These are phyloP conservation scores for Primulina huaijiensis DNA, from an alignment of 257 asterid genomes.

Conservation along the genomic window DNA sequence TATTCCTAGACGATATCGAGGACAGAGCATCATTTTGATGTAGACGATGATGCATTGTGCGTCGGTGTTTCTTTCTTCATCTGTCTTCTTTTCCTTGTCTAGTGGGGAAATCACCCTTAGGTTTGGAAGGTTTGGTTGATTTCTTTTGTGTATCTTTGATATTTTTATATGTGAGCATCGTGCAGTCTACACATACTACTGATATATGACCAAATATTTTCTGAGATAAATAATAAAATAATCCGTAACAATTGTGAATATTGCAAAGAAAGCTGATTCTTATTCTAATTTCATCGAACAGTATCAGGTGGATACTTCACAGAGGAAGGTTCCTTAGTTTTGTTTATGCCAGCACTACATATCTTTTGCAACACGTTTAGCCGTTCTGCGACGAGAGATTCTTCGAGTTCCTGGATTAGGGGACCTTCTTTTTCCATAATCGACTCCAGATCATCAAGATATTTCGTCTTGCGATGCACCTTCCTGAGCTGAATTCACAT, in stretches of 20 bases:
- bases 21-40: background rate
- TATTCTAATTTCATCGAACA: conserved; percentile 19
- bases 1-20: background rate
- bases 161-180: background rate
- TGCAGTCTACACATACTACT: background rate
- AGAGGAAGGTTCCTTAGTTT: conserved; percentile 41
- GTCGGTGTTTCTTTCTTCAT: background rate
- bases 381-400: conserved; percentile 49
- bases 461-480: conserved; percentile 53
- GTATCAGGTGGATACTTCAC: conserved; percentile 34
- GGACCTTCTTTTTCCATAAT: conserved; percentile 58
- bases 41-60: background rate
- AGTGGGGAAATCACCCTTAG: background rate
- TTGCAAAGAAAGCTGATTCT: background rate
- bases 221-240: background rate
- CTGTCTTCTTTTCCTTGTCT: background rate
- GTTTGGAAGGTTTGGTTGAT: background rate
- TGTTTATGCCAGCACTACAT: conserved; percentile 43
- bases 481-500: conserved; percentile 51
- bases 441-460: conserved; percentile 54
- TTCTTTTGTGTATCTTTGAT: background rate
- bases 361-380: conserved; percentile 47
- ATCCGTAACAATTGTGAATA: background rate
- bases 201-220: background rate
- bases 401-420: conserved; percentile 57